Base-by-base conservation (phyloP, 495 filamentous ascomycete genomes). In the Penicillium manginii region DNA sequence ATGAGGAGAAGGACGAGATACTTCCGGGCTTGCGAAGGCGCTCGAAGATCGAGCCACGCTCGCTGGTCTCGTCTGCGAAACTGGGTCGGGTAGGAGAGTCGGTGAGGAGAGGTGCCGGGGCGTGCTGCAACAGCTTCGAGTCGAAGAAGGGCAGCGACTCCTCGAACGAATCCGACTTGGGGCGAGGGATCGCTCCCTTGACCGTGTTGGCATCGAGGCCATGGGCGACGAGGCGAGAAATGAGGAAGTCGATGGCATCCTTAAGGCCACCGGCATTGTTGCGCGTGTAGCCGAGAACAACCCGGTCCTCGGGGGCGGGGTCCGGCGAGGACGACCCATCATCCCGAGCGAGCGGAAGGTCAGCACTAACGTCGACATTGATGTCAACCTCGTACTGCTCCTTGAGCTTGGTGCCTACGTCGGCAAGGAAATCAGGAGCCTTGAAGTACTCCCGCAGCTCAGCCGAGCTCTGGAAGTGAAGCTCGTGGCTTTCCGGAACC, bases 121-220 rank as follows among this genome's bases (percentile, higher is more conserved):
- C 91, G 66, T 93, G 90, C 72, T 98, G 96, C 33, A 99, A 81
- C 32, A 99, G 78, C 76, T 97, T 97, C 0, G 92, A 94, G 72
- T 97, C 89, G 73, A 99, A 99, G 80, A 91, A 97, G 23, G 91
- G 93, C 31, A 97, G 83, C 40, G 91, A 93, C 59, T 98, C 96
- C 66, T 98, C 94, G 67, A 98, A 99, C 1, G 94, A 96, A 74
- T 99, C 94, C 4, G 94, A 97, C 79, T 98, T 97, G 50, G 94
- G 96, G 46, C 93, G 88, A 0, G 93, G 92, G 59, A 98, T 93
- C 14, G 91, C 88, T 50, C 96, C 94, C 72, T 94, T 96, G 62
- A 99, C 86, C 21, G 91, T 86, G 45, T 84, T 90, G 3, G 88
- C 87, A 61, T 96, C 90, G 33, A 97, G 83, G n/a, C 90, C 89